Conservation (phyloP, 2,329 filamentous ascomycete species). For the Alternaria burnsii region DNA sequence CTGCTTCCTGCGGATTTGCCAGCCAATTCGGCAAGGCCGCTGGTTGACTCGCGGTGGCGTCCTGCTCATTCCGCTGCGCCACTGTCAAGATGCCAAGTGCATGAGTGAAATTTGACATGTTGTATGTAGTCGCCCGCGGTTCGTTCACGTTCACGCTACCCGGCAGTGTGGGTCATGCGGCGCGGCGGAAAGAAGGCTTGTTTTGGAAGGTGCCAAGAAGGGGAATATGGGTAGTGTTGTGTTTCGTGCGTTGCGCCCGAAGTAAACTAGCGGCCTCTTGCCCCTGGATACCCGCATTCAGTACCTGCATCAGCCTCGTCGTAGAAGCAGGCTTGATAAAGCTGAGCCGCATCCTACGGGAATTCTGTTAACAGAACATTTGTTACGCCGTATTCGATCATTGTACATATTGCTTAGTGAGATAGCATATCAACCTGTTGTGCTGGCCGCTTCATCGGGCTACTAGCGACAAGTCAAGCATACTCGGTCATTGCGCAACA, state of each 20-base stretch:
- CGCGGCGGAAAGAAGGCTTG: not conserved
- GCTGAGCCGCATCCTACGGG: not conserved
- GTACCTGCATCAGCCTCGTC: not conserved
- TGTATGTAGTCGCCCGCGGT: not conserved
- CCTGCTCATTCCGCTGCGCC: not conserved
- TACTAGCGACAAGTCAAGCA: too few relatives aligned
- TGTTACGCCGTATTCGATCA: not conserved
- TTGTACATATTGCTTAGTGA: not conserved
- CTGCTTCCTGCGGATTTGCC: not conserved
- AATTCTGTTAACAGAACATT: not conserved
- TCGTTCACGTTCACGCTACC: not conserved
- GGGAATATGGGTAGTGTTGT: not conserved
- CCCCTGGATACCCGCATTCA: not conserved
- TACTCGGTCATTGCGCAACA: too few relatives aligned
- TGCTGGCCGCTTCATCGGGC: too few relatives aligned
- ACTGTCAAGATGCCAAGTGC: not conserved
- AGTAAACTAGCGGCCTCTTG: not conserved
- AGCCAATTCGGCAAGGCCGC: not conserved
- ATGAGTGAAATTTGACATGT: not conserved
- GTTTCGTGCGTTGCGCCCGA: not conserved
- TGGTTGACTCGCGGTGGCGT: not conserved
- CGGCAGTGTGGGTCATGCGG: not conserved
- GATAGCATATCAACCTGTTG: too few relatives aligned
- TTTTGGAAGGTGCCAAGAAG: not conserved
- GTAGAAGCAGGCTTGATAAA: not conserved